Percentiles rank a stretch among this genome's conserved stretches.
Conservation (phyloP, 2,329 filamentous ascomycete genomes). For the Cladosporium velox region DNA sequence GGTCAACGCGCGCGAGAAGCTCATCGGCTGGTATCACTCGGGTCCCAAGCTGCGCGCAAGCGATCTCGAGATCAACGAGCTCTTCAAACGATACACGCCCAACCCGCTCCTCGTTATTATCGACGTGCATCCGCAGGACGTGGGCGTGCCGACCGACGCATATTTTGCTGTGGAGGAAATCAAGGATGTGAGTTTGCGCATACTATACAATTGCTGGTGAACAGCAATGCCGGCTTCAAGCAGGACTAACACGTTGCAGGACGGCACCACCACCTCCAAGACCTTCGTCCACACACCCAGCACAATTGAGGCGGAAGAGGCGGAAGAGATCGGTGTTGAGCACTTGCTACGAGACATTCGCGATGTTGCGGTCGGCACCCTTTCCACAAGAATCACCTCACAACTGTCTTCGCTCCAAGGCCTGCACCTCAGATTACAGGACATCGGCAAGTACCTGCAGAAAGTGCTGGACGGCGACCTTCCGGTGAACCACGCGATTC, state of each 20-base stretch:
- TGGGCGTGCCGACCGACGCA: conserved; percentile 94
- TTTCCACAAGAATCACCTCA: conserved; percentile 95
- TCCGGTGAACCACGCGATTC: conserved; percentile 94
- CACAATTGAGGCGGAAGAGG: conserved; percentile 97
- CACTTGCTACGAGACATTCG: conserved; percentile 96
- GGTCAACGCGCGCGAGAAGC: conserved; percentile 97
- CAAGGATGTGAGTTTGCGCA: conserved; percentile 70
- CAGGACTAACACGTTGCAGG: conserved; percentile 55
- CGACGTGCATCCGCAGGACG: conserved; percentile 96
- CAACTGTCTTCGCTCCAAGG: conserved; percentile 97
- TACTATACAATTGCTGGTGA: neutral
- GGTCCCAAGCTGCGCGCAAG: conserved; percentile 95
- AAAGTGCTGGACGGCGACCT: conserved; percentile 92
- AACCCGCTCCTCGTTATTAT: conserved; percentile 97
- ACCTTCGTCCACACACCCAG: conserved; percentile 98
- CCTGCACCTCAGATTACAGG: conserved; percentile 87
- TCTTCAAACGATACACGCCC: conserved; percentile 98
- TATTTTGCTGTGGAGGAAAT: conserved; percentile 99
- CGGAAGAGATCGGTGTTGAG: conserved; percentile 98
- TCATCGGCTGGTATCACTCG: conserved; percentile 99
- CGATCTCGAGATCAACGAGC: conserved; percentile 97
- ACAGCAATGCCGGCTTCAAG: neutral
- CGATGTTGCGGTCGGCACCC: conserved; percentile 93
- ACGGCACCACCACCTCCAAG: conserved; percentile 93
- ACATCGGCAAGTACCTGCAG: conserved; percentile 93